Evolutionary conservation across 345 rosid species (phyloP).

Genomic region (Conringia planisiliqua): DNA sequence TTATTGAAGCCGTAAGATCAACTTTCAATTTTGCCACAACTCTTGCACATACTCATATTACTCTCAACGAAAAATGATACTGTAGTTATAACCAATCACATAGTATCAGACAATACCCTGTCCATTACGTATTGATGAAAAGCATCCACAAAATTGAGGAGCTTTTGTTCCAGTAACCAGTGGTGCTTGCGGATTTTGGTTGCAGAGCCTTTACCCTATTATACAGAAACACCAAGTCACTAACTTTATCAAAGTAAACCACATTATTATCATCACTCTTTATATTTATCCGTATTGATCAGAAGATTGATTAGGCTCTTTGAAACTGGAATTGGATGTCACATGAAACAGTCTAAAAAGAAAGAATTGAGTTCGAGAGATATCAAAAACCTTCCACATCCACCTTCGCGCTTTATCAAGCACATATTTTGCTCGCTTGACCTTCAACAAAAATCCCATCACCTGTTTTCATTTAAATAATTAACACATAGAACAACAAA

Average conservation of each 20-base stretch:
- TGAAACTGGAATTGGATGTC: conserved; percentile 1
- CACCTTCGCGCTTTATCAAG: conserved; percentile 96
- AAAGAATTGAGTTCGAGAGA: conserved; percentile 1
- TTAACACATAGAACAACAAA: conserved; percentile 21
- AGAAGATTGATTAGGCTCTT: neutral
- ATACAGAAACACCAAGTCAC: conserved; percentile 17
- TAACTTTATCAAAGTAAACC: conserved; percentile 6
- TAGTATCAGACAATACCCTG: conserved; percentile 58
- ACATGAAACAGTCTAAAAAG: neutral
- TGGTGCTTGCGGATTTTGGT: conserved; percentile 63
- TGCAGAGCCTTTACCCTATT: conserved; percentile 65
- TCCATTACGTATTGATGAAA: conserved; percentile 99
- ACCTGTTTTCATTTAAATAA: conserved; percentile 53
- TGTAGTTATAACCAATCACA: neutral
- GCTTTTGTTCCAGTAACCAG: conserved; percentile 97
- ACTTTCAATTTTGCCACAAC: neutral
- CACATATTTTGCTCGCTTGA: conserved; percentile 92
- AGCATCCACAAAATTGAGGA: conserved; percentile 97
- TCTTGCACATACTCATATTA: neutral
- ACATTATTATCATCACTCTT: neutral
- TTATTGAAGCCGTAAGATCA: neutral
- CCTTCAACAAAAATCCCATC: conserved; percentile 91
- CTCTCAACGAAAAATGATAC: neutral
- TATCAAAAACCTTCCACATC: conserved; percentile 92
- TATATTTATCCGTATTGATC: neutral